Evolutionary conservation across 345 rosid genomes (phyloP).

Genomic region (Citrus maxima): DNA sequence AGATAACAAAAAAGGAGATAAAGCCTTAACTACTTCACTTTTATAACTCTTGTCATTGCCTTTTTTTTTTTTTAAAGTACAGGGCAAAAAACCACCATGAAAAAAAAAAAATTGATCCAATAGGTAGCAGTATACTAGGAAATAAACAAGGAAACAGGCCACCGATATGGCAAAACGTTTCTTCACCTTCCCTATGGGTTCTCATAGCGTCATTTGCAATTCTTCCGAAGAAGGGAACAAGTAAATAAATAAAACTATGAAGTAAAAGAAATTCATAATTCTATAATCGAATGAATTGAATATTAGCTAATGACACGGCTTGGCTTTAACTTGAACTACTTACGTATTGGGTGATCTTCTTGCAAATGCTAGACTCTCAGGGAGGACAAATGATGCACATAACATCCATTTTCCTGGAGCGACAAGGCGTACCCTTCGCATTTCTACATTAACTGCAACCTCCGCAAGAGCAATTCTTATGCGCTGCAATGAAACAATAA

Average conservation of each 20-base stretch:
- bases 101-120: too few species aligned
- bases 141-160: neutral
- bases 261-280: neutral
- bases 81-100: too few species aligned
- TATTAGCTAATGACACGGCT: neutral
- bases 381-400: slow-evolving; percentile 77
- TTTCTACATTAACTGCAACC: slow-evolving; percentile 71
- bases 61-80: too few species aligned
- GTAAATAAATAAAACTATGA: neutral
- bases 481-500: slow-evolving; percentile 45
- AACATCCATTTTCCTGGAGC: slow-evolving; percentile 97
- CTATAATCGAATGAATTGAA: neutral
- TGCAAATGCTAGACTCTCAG: slow-evolving; percentile 65
- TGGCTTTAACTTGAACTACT: slow-evolving; percentile 1
- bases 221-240: neutral
- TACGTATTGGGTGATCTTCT: slow-evolving; percentile 10
- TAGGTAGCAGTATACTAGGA: neutral
- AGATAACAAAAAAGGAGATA: neutral
- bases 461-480: slow-evolving; percentile 66
- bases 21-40: neutral
- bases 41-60: neutral
- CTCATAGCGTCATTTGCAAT: neutral
- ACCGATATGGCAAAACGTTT: neutral
- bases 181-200: neutral
- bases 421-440: slow-evolving; percentile 68